Base-by-base conservation (phyloP, 1,139 yeast genomes). In the Scheffersomyces insectosa region DNA sequence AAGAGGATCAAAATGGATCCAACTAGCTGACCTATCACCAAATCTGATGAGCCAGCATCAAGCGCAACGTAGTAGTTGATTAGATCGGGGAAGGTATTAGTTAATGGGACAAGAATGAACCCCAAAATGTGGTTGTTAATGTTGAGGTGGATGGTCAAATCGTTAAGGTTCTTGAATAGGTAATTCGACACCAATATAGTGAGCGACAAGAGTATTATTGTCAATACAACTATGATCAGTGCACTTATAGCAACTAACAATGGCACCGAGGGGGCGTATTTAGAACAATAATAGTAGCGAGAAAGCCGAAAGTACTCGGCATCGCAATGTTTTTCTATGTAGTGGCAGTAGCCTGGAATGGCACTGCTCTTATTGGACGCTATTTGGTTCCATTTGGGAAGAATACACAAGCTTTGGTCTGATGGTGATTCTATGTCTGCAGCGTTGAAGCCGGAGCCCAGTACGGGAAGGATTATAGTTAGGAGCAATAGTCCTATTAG, bases 1-100 rank as follows among this genome's bases (percentile, higher is more conserved):
- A 71, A 63, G 44, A 69, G 64, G 12, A 72, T 66, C 8, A 69
- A 47, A 32, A 64, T 60, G 9, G 74, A 65, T 1, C 79, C 78
- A 23, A 72, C 61, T 12, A 72, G 51, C 48, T 73, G 78, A 1
- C 78, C 78, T 37, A 73, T 49, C 1, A 70, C 72, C 33, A 73
- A 53, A 43, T 71, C 71, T 1, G 65, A 54, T 3, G 72, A 63
- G 13, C 63, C 59, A 4, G 65, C 52, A 16, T 55, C 50, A 13
- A 73, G 54, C 4, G 72, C 63, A 28, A 66, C 59, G 40, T 66
- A 62, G 52, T 70, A 71, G 47, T 65, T 70, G 36, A 72, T 51
- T 27, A 73, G 55, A 52, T 73, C 79, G 11, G 76, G 76, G 23
- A 66, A 53, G 4, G 75, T 66, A 49, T 73, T 73, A 14, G 72